Percentiles rank a stretch among this genome's conserved stretches.
Evolutionary conservation across 768 basidiomycete species (phyloP).

Genomic region (Lentinula sp.): DNA sequence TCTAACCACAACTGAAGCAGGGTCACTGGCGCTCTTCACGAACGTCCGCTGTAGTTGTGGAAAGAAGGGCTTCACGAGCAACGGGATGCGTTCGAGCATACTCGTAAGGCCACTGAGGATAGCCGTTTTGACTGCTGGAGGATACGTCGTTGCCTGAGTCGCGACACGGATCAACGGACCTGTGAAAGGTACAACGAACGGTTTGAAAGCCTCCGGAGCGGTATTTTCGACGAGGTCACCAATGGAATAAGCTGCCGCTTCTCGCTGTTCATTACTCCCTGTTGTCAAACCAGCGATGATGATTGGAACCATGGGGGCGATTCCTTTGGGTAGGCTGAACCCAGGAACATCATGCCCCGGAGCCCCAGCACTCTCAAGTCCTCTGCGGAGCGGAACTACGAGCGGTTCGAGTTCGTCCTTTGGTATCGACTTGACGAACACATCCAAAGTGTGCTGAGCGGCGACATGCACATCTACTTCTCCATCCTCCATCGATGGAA

Average conservation of each 20-base stretch:
- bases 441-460: slow-evolving; percentile 79
- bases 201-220: slow-evolving; percentile 76
- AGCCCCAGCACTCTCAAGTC: slow-evolving; percentile 79
- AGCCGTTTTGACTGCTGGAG: slow-evolving; percentile 88
- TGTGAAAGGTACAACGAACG: slow-evolving; percentile 92
- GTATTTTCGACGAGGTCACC: slow-evolving; percentile 93
- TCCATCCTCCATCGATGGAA: slow-evolving; percentile 76
- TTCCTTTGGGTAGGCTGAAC: slow-evolving; percentile 78
- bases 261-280: slow-evolving; percentile 91
- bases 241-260: slow-evolving; percentile 93
- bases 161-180: slow-evolving; percentile 95
- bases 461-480: slow-evolving; percentile 72
- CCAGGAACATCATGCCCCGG: slow-evolving; percentile 78
- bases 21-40: slow-evolving; percentile 85
- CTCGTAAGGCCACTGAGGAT: slow-evolving; percentile 82
- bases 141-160: slow-evolving; percentile 82
- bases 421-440: slow-evolving; percentile 82
- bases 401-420: slow-evolving; percentile 92
- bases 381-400: slow-evolving; percentile 82
- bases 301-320: slow-evolving; percentile 78
- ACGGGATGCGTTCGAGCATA: slow-evolving; percentile 81
- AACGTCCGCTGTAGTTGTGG: slow-evolving; percentile 96
- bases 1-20: slow-evolving; percentile 72
- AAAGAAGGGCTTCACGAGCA: slow-evolving; percentile 96
- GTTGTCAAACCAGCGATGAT: slow-evolving; percentile 90